Evolutionary conservation across 257 asterid genomes (phyloP), one percentile per base, ranked within the genome.

Genomic region (Plantago major): DNA sequence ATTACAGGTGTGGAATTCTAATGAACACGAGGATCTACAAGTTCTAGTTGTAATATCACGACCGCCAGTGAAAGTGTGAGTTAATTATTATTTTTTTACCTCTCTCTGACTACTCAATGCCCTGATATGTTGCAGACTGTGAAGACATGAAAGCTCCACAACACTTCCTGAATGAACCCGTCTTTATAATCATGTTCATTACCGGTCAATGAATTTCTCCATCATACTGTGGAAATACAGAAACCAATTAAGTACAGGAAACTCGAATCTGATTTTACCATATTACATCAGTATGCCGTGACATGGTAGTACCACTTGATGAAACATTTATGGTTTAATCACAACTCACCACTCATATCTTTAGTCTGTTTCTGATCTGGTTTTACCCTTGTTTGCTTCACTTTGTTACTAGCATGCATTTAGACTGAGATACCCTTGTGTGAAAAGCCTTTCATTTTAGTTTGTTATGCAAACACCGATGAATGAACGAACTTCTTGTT

Each of bases 11-110:
- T 77, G 89, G 89, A 89, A 89, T 80, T 86, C 95, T 2, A 69
- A 84, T 28, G 77, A 73, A 38, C 57, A 67, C 3, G 96, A 89
- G 66, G 96, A 89, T 81, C 66, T 92, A 73, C 97, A 92, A 70
- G 64, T 80, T 64, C 73, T 89, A 62, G 93, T 86, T 64, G 63
- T 80, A 38, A 82, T 92, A 71, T 89, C 99, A 55, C 89, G 99
- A 46, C 99, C 99, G 0, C 97, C 97, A 3, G 73, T 77, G 56
- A 92, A 92, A 83, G 95, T 80, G 99, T 92, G 73, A 89, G 96
- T 71, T 50, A 17, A 17, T 22, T 52, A 33, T 52, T 3, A 7
- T 16, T 19, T 16, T 16, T 57, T 33, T 18, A 10, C 38, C 16
- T 40, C 48, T 40, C 44, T 26, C 14, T 37, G 26, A 37, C 44